These are phyloP conservation scores for Chloranthus sessilifolius DNA, from an alignment of 164 flowering plant genomes.

Conservation along the genomic window DNA sequence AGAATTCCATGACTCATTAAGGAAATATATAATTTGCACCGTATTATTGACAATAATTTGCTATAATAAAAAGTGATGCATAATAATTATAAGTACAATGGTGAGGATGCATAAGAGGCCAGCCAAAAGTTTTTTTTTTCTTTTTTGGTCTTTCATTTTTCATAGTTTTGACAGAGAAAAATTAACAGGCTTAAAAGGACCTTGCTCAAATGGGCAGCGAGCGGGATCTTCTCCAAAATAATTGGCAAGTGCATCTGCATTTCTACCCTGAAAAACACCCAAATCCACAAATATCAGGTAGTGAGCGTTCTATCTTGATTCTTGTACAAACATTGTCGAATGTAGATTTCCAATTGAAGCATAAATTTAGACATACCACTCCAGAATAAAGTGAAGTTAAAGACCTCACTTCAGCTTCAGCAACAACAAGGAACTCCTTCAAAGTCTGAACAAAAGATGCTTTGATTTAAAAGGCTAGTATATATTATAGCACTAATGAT, in stretches of 20 bases:
- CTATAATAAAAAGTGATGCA: no score
- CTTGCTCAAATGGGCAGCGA: constrained; percentile 95
- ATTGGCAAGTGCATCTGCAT: constrained; percentile 78
- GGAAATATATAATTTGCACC: no score
- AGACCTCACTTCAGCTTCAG: constrained; percentile 89
- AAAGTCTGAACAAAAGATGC: constrained; percentile 38
- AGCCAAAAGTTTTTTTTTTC: no score
- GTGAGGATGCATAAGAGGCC: no score
- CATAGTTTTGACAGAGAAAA: no score
- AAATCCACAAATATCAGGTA: not conserved
- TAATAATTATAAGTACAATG: no score
- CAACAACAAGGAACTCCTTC: constrained; percentile 70
- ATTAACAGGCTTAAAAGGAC: constrained; percentile 27
- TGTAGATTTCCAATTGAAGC: no score
- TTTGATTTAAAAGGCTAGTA: no score
- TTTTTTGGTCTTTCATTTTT: no score
- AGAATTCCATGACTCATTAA: no score
- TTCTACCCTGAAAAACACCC: constrained; percentile 65
- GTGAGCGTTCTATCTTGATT: not conserved
- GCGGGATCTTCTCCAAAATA: constrained; percentile 99
- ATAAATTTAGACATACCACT: constrained; percentile 55
- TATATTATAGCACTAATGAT: not conserved
- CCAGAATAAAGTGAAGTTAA: constrained; percentile 76
- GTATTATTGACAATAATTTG: no score
- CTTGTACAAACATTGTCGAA: not conserved